phyloP scores from a whole-genome alignment of 140 eudicot species.

The Bidens hawaiensis region DNA sequence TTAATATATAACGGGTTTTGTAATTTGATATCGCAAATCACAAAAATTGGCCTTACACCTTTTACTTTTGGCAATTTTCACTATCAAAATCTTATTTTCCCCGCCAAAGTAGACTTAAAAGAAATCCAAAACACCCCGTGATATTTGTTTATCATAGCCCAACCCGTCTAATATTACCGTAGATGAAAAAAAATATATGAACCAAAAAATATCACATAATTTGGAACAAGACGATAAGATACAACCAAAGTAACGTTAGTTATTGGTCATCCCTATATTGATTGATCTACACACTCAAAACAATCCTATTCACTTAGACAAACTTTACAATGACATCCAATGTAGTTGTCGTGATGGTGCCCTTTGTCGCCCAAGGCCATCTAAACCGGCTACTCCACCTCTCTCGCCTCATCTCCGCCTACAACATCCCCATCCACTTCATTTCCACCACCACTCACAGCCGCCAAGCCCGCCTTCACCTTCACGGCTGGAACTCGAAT shows the following conservation, averaged over 20 bases:
- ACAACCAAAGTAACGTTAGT: neutral
- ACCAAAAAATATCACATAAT: no score
- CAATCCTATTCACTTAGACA: neutral
- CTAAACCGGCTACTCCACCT: constrained; percentile 30
- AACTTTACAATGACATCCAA: neutral
- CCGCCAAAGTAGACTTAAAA: no score
- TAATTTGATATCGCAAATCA: no score
- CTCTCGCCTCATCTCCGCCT: constrained; percentile 37
- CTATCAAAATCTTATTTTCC: no score
- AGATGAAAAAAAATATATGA: no score
- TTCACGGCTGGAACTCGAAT: constrained; percentile 20
- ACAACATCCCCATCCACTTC: constrained; percentile 40
- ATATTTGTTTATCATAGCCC: neutral
- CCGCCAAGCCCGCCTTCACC: constrained; percentile 38
- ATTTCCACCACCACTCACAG: constrained; percentile 29
- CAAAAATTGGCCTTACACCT: no score
- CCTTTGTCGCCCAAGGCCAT: constrained; percentile 23
- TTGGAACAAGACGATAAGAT: neutral
- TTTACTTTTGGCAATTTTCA: no score
- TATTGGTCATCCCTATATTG: neutral
- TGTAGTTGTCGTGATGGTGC: constrained; percentile 21
- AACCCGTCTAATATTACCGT: no score
- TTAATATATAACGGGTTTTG: no score
- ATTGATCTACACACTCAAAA: neutral
- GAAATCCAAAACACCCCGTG: no score